A percentile compares a stretch with the other conserved stretches of the same genome.
Conservation (phyloP, 345 rosid species). For the Brassica juncea region DNA sequence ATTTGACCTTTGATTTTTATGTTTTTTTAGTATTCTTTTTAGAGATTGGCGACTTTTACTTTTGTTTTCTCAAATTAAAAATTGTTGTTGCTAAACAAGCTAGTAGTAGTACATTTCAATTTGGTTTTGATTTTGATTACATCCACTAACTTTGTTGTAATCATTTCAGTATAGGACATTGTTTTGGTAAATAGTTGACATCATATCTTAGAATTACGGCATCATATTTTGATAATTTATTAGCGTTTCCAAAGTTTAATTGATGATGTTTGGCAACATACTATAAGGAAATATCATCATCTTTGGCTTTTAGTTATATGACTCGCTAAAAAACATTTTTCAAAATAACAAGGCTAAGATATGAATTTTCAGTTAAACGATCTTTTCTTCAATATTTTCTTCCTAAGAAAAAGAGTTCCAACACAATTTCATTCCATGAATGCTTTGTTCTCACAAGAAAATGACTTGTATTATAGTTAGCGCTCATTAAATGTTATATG, state of each 20-base stretch:
- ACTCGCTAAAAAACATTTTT: background rate
- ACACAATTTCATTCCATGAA: background rate
- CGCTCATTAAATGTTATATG: background rate
- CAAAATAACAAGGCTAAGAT: background rate
- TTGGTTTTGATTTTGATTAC: conserved; percentile 27
- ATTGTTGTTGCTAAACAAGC: background rate
- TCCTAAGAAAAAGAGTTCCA: background rate
- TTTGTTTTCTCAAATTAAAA: background rate
- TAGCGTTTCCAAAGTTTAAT: background rate
- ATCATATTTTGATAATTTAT: conserved; percentile 21
- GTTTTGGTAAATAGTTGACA: conserved; percentile 4
- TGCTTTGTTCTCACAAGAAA: conserved; percentile 12
- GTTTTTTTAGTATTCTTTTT: conserved; percentile 7
- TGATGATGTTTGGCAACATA: background rate
- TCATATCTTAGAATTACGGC: conserved; percentile 7
- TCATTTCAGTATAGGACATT: background rate
- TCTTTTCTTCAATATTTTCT: background rate
- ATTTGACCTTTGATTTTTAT: conserved; percentile 42
- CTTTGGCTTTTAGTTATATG: background rate
- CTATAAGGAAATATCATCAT: background rate
- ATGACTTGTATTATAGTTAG: background rate
- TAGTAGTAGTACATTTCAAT: background rate
- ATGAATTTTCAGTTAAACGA: background rate
- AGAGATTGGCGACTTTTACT: conserved; percentile 38
- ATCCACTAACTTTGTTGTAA: conserved; percentile 8